These are phyloP conservation scores for Rubroshorea leprosula DNA, from an alignment of 345 rosid species.

Conservation along the genomic window DNA sequence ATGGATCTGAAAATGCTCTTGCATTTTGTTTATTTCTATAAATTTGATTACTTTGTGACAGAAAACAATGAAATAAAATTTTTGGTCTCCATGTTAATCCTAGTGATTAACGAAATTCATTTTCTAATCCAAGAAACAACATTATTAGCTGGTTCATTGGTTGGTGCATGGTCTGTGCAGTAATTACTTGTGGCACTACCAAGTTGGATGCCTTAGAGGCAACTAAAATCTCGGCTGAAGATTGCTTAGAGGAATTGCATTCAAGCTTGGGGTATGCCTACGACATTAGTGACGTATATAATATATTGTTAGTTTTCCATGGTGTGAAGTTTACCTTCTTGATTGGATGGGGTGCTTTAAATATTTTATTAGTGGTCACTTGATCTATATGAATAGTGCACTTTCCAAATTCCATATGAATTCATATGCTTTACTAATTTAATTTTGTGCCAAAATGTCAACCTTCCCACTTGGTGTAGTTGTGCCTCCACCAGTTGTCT, in stretches of 20 bases:
- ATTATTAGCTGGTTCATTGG: conserved; percentile 92
- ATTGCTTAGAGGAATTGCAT: conserved; percentile 88
- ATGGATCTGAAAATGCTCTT: not conserved
- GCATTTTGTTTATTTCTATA: too few species aligned
- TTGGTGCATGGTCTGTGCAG: conserved; percentile 92
- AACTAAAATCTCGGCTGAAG: conserved; percentile 63
- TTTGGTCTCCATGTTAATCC: not conserved
- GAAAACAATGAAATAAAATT: too few species aligned
- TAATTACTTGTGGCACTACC: conserved; percentile 66
- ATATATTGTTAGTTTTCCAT: not conserved
- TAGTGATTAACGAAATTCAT: not conserved
- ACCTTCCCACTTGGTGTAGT: too few species aligned
- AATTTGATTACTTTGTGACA: not conserved
- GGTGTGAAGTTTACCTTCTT: not conserved
- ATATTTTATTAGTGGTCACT: not conserved
- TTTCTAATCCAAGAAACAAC: conserved; percentile 59
- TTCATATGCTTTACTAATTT: not conserved
- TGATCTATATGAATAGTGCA: not conserved
- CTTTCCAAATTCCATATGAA: not conserved
- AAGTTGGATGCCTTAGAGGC: conserved; percentile 67
- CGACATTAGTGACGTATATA: not conserved
- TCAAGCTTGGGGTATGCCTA: conserved; percentile 78
- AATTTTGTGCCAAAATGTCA: too few species aligned
- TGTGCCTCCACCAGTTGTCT: too few species aligned
- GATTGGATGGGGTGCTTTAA: not conserved